Base-by-base conservation (phyloP, 345 rosid genomes). In the Mallotus nudiflorus region DNA sequence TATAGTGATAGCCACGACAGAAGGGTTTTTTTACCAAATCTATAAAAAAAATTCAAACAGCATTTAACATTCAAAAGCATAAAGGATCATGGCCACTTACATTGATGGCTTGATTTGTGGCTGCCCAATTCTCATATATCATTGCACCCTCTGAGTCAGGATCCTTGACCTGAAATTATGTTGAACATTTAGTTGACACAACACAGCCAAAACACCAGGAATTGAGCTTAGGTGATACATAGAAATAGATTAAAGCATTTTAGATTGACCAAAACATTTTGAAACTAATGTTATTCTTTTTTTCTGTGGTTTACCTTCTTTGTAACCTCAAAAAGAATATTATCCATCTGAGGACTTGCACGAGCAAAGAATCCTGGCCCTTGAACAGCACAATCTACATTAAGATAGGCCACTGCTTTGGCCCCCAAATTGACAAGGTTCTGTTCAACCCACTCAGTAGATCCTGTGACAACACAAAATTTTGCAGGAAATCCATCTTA, bases 351-450 rank as follows among this genome's bases (percentile, higher is more conserved):
- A 50, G 99, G 97, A 71, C 97, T 90, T 64, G 96, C 86, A 27
- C 93, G 81, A 13, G 91, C 89, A 56, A 90, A 89, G 73, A 95
- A 84, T 59, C 98, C 98, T 2, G 93, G 83, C 61, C 98, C 99
- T 88, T 95, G 99, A 81, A 90, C 99, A 0, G 99, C 99, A 63
- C 99, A 92, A 80, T 92, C 98, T n/a, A 95, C 97, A 64, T 95
- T 95, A 65, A 95, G 89, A 68, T 95, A 95, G 14, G 98, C 91
- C 66, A 90, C 90, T 39, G 91, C 96, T 84, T 85, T 92, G 57
- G 90, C 88, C 63, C 94, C 87, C 72, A 92, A 77, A 84, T 87
- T 95, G 53, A 86, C 70, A 54, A 92, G 77, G 78, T 95, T 95
- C 69, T 88, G 92, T 76, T 95, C 99, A 73, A 95, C 89, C 99